These are phyloP conservation scores for Fusarium setosum DNA, from an alignment of 2,329 filamentous ascomycete species.

Conservation along the genomic window DNA sequence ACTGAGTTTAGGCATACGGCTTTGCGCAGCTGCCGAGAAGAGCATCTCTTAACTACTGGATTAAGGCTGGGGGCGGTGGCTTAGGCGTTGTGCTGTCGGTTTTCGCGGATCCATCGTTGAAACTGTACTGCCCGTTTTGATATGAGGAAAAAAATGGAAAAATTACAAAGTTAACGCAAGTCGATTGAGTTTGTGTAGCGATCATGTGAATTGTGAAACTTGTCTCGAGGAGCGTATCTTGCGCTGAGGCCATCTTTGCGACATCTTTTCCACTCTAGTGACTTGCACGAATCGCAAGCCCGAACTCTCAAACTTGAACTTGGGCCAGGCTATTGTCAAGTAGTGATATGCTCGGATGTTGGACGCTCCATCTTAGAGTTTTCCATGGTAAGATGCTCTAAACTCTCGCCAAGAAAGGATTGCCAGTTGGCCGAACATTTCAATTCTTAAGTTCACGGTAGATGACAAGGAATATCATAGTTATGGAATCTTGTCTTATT, in stretches of 20 bases:
- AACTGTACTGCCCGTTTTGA: slow-evolving; percentile 35
- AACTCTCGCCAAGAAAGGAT: too few relatives aligned
- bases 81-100: slow-evolving; percentile 40
- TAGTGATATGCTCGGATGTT: too few relatives aligned
- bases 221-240: background rate
- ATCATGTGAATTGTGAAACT: background rate
- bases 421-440: too few relatives aligned
- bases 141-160: slow-evolving; percentile 39
- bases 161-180: slow-evolving; percentile 30
- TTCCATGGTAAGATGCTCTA: too few relatives aligned
- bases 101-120: slow-evolving; percentile 35
- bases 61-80: slow-evolving; percentile 34
- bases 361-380: too few relatives aligned
- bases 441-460: too few relatives aligned
- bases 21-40: slow-evolving; percentile 32
- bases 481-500: slow-evolving; percentile 26
- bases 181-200: background rate
- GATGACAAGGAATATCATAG: background rate
- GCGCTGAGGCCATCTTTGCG: background rate
- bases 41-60: slow-evolving; percentile 36
- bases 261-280: too few relatives aligned
- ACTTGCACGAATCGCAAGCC: too few relatives aligned
- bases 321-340: too few relatives aligned
- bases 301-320: too few relatives aligned
- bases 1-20: slow-evolving; percentile 41